Percentiles rank a stretch among this genome's conserved stretches.
Conservation (phyloP, 2,329 filamentous ascomycete species). For the Trichoderma sp. region DNA sequence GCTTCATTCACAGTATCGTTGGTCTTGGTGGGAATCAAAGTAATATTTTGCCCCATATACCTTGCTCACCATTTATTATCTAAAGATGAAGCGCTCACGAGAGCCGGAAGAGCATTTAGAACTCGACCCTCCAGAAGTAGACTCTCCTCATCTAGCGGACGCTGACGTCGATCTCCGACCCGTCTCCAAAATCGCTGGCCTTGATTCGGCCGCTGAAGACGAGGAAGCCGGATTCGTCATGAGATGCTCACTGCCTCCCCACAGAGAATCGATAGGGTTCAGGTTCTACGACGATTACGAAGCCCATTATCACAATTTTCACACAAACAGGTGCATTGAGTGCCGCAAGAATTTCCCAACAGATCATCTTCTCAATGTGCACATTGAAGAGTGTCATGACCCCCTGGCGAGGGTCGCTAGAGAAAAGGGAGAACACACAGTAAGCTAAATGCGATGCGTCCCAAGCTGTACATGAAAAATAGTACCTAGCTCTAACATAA, state of each 20-base stretch:
- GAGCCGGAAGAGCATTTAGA: slow-evolving; percentile 54
- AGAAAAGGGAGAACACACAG: slow-evolving; percentile 83
- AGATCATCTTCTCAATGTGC: slow-evolving; percentile 74
- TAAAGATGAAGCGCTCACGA: slow-evolving; percentile 64
- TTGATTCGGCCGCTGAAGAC: slow-evolving; percentile 51
- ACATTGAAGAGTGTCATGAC: slow-evolving; percentile 92
- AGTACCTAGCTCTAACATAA: slow-evolving; percentile 27
- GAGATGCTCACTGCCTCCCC: slow-evolving; percentile 80
- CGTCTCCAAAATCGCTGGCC: slow-evolving; percentile 59
- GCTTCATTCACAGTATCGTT: neutral
- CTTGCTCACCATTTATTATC: slow-evolving; percentile 32
- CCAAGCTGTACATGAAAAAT: neutral
- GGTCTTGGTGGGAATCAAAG: slow-evolving; percentile 17
- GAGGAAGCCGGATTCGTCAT: slow-evolving; percentile 54
- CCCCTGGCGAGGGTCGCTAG: slow-evolving; percentile 70
- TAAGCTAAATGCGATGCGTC: slow-evolving; percentile 46
- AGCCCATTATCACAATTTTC: slow-evolving; percentile 77
- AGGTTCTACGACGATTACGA: slow-evolving; percentile 79
- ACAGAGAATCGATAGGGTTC: slow-evolving; percentile 71
- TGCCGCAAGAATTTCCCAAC: slow-evolving; percentile 89
- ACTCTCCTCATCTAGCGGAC: slow-evolving; percentile 24
- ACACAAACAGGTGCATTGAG: slow-evolving; percentile 81
- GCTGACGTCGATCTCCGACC: slow-evolving; percentile 31
- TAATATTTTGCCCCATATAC: slow-evolving; percentile 25
- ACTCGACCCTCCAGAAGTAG: slow-evolving; percentile 30